Conservation (phyloP, 192 early-diverging fungal genomes). For the Pilaira anomala region DNA sequence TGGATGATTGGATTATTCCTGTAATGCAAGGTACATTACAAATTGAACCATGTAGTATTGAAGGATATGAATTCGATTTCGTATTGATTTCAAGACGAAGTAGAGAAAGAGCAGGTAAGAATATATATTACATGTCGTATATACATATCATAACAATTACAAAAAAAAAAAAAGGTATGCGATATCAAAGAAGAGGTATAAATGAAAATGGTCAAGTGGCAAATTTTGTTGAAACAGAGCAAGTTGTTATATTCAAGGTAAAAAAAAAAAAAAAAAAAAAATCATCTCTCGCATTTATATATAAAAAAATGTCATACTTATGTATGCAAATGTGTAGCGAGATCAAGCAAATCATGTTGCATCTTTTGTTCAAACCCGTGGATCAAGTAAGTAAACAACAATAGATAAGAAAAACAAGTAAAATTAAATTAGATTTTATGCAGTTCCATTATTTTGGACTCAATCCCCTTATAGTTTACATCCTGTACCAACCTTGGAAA, state of each 20-base stretch:
- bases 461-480: slow-evolving; percentile 70
- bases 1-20: slow-evolving; percentile 53
- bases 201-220: slow-evolving; percentile 84
- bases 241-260: slow-evolving; percentile 68
- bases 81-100: slow-evolving; percentile 68
- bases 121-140: too few relatives aligned
- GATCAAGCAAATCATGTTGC: slow-evolving; percentile 49
- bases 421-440: not conserved
- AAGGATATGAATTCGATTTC: slow-evolving; percentile 59
- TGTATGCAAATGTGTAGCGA: slow-evolving; percentile 20
- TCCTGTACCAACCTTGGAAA: slow-evolving; percentile 59
- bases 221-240: slow-evolving; percentile 98
- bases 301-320: not conserved
- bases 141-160: not conserved
- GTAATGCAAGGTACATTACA: slow-evolving; percentile 72
- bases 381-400: slow-evolving; percentile 57
- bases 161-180: slow-evolving; percentile 53
- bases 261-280: not conserved
- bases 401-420: too few relatives aligned
- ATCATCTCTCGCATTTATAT: not conserved
- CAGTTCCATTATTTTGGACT: slow-evolving; percentile 69
- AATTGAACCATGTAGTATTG: slow-evolving; percentile 58
- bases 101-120: slow-evolving; percentile 48
- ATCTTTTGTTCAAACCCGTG: slow-evolving; percentile 89
- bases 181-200: slow-evolving; percentile 88